These are phyloP conservation scores for Scutellaria galericulata DNA, from an alignment of 257 asterid species.

Conservation along the genomic window DNA sequence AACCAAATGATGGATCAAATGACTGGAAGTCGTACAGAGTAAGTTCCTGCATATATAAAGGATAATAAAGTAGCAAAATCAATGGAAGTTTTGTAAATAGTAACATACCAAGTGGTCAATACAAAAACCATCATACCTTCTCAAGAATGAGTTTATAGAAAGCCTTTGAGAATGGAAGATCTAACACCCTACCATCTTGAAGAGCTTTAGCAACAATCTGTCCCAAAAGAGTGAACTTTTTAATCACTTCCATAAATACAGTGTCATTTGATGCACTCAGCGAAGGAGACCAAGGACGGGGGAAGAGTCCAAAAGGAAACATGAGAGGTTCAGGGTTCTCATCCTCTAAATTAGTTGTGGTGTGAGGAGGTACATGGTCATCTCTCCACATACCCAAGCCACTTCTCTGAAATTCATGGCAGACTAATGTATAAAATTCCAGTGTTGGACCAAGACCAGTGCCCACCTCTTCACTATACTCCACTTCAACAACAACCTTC, in stretches of 20 bases:
- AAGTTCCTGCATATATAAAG: slow-evolving; percentile 65
- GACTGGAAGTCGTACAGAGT: slow-evolving; percentile 71
- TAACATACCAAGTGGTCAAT: slow-evolving; percentile 19
- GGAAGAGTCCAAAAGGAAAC: slow-evolving; percentile 83
- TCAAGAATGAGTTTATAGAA: slow-evolving; percentile 86
- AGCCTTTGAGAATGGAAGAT: slow-evolving; percentile 86
- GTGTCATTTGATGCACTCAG: slow-evolving; percentile 40
- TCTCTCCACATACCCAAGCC: slow-evolving; percentile 95
- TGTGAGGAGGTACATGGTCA: slow-evolving; percentile 46
- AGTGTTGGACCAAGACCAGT: slow-evolving; percentile 97
- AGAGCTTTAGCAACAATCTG: slow-evolving; percentile 87
- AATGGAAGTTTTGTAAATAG: slow-evolving; percentile 13
- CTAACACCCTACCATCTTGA: slow-evolving; percentile 90
- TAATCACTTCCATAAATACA: slow-evolving; percentile 57
- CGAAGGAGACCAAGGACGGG: slow-evolving; percentile 82
- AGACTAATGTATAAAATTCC: slow-evolving; percentile 86
- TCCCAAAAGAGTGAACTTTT: slow-evolving; percentile 78
- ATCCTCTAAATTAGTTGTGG: slow-evolving; percentile 35
- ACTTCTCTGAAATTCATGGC: slow-evolving; percentile 82
- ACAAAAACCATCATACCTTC: slow-evolving; percentile 56
- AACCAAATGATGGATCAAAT: slow-evolving; percentile 85
- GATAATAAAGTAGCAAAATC: slow-evolving; percentile 6
- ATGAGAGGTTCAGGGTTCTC: slow-evolving; percentile 49
- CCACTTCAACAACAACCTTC: slow-evolving; percentile 80
- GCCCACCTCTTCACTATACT: slow-evolving; percentile 92